These are phyloP conservation scores for Podospora fimiseda DNA, from an alignment of 495 filamentous ascomycete genomes.

Conservation along the genomic window DNA sequence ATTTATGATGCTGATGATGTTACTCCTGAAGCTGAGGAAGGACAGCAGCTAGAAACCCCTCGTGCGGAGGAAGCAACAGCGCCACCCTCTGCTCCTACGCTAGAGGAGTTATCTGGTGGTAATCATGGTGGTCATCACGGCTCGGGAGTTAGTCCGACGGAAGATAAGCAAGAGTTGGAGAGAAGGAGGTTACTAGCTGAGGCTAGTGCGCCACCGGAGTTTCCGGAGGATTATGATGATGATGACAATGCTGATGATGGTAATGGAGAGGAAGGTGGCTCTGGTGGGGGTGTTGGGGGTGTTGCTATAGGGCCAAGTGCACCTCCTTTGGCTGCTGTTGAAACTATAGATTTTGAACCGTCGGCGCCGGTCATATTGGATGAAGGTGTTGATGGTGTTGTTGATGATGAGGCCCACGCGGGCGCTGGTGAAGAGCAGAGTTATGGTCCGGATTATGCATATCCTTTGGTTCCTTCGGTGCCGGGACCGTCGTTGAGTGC, in stretches of 20 bases:
- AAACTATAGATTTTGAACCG: conserved; percentile 33
- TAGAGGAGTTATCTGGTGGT: conserved; percentile 37
- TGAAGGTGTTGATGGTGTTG: no score
- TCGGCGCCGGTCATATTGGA: conserved; percentile 63
- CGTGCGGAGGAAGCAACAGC: conserved; percentile 10
- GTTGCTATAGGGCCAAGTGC: conserved; percentile 14
- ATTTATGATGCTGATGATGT: conserved; percentile 32
- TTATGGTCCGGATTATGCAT: conserved; percentile 32
- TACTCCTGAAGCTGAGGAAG: not conserved
- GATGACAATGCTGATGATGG: no score
- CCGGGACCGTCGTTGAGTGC: no score
- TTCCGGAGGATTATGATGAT: conserved; percentile 45
- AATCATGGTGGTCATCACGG: no score
- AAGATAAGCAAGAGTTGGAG: conserved; percentile 85
- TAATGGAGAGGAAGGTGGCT: no score
- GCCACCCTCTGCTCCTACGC: conserved; percentile 40
- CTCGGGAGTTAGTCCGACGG: conserved; percentile 38
- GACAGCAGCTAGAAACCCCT: conserved; percentile 2
- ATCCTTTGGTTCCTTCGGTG: conserved; percentile 15
- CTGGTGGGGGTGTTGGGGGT: conserved; percentile 13
- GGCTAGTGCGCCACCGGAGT: conserved; percentile 59
- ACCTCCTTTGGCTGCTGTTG: conserved; percentile 6
- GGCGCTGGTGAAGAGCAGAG: conserved; percentile 53
- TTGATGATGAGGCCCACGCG: no score
- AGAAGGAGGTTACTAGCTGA: conserved; percentile 64